phyloP scores from a whole-genome alignment of 495 filamentous ascomycete species.

The Penicillium turbatum region DNA sequence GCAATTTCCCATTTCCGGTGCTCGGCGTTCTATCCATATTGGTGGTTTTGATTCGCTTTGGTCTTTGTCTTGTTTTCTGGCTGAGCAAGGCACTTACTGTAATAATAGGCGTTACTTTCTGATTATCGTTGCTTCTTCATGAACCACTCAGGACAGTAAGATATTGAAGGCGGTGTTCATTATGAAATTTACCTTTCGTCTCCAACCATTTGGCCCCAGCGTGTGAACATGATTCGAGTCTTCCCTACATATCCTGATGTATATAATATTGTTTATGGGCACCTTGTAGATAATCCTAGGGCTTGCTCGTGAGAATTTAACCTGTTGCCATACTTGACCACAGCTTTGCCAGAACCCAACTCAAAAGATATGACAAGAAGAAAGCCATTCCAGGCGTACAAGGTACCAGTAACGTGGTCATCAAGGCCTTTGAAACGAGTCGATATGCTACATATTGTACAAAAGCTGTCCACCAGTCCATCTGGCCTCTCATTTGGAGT shows the following conservation, averaged over 20 bases:
- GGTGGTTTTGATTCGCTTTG: slow-evolving; percentile 4
- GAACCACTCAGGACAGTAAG: slow-evolving; percentile 9
- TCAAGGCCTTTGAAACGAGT: slow-evolving; percentile 21
- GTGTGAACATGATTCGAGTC: slow-evolving; percentile 12
- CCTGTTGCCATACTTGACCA: too few relatives aligned
- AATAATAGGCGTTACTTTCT: slow-evolving; percentile 17
- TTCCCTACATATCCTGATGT: neutral
- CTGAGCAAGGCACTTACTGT: slow-evolving; percentile 18
- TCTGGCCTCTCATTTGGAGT: slow-evolving; percentile 16
- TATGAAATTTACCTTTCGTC: slow-evolving; percentile 16
- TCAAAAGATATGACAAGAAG: too few relatives aligned
- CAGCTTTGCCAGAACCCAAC: too few relatives aligned
- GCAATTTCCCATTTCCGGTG: slow-evolving; percentile 11
- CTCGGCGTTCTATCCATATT: slow-evolving; percentile 18
- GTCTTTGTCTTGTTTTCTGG: slow-evolving; percentile 11
- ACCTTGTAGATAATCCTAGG: too few relatives aligned
- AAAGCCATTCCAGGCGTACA: neutral
- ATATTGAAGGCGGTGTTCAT: slow-evolving; percentile 18
- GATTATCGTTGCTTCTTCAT: slow-evolving; percentile 5
- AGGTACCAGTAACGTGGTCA: slow-evolving; percentile 11
- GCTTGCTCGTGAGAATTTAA: too few relatives aligned
- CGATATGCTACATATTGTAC: slow-evolving; percentile 32
- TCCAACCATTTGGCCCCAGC: neutral
- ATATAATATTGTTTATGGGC: neutral
- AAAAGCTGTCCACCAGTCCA: neutral